phyloP scores from a whole-genome alignment of 2,329 filamentous ascomycete species.

The Hymenoscyphus infarciens region DNA sequence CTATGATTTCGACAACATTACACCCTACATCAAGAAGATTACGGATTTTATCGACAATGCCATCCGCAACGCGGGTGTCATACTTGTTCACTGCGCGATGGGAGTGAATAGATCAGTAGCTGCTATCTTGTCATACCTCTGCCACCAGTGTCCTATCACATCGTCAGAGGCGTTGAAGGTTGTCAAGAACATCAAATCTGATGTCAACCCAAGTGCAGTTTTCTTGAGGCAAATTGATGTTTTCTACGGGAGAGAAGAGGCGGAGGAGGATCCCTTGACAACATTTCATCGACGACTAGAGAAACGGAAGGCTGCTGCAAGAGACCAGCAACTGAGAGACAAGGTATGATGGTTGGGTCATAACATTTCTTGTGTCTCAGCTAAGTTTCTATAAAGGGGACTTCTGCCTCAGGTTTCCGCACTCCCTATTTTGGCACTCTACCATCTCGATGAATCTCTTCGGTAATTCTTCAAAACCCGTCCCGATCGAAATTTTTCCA shows the following conservation, averaged over 20 bases:
- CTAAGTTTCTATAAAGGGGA: no score
- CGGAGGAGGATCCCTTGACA: background rate
- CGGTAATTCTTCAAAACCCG: no score
- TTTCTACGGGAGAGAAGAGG: constrained; percentile 1
- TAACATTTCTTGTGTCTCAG: no score
- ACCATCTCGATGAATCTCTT: no score
- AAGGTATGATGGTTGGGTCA: no score
- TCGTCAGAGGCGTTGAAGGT: background rate
- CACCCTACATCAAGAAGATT: constrained; percentile 14
- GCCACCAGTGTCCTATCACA: background rate
- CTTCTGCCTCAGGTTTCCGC: no score
- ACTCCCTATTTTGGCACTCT: no score
- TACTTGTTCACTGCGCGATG: constrained; percentile 8
- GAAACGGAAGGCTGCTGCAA: background rate
- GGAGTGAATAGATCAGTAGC: constrained; percentile 8
- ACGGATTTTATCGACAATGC: constrained; percentile 7
- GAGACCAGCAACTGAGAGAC: background rate
- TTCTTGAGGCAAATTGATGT: constrained; percentile 5
- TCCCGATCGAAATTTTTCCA: no score
- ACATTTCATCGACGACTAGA: constrained; percentile 3
- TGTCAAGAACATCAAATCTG: background rate
- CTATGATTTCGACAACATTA: constrained; percentile 18
- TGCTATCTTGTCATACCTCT: constrained; percentile 5
- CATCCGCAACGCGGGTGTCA: background rate
- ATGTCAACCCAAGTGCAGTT: background rate